Evolutionary conservation across 768 basidiomycete genomes (phyloP).

Genomic region (Albatrellus ellisii): DNA sequence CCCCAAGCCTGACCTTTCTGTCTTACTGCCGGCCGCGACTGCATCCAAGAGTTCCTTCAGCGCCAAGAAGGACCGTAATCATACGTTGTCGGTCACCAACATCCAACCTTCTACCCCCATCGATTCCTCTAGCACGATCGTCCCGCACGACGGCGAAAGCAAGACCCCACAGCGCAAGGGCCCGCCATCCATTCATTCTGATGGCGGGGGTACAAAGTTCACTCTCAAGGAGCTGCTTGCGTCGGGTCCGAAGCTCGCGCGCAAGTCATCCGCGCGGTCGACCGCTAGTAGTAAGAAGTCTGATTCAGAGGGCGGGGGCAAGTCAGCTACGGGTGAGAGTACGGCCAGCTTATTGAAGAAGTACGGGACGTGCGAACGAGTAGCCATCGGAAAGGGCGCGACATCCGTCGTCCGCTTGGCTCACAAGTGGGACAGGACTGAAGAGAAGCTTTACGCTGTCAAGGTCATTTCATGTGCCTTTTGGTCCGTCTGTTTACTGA

Average conservation of each 20-base stretch:
- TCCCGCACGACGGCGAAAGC: too few relatives aligned
- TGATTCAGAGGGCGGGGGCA: constrained; percentile 43
- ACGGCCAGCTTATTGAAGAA: constrained; percentile 62
- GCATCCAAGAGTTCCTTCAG: not conserved
- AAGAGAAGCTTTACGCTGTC: constrained; percentile 96
- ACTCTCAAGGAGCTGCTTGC: constrained; percentile 74
- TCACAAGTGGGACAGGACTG: constrained; percentile 95
- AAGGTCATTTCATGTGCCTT: constrained; percentile 43
- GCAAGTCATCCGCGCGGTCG: constrained; percentile 62
- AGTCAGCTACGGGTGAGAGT: constrained; percentile 36
- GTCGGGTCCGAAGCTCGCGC: constrained; percentile 57
- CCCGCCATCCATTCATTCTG: constrained; percentile 37
- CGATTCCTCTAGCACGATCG: too few relatives aligned
- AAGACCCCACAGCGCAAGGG: constrained; percentile 15
- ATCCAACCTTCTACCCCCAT: too few relatives aligned
- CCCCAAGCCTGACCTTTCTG: constrained; percentile 10
- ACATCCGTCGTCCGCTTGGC: constrained; percentile 93
- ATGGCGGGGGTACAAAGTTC: constrained; percentile 57
- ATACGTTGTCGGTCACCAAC: too few relatives aligned
- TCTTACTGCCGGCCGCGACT: not conserved
- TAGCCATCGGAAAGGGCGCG: constrained; percentile 97
- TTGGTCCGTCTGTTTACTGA: not conserved
- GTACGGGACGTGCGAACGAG: constrained; percentile 94
- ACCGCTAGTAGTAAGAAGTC: constrained; percentile 50
- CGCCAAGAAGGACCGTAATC: not conserved